These are phyloP conservation scores for Saccharum spontaneum DNA, from an alignment of 176 grass and related monocot species.

Conservation along the genomic window DNA sequence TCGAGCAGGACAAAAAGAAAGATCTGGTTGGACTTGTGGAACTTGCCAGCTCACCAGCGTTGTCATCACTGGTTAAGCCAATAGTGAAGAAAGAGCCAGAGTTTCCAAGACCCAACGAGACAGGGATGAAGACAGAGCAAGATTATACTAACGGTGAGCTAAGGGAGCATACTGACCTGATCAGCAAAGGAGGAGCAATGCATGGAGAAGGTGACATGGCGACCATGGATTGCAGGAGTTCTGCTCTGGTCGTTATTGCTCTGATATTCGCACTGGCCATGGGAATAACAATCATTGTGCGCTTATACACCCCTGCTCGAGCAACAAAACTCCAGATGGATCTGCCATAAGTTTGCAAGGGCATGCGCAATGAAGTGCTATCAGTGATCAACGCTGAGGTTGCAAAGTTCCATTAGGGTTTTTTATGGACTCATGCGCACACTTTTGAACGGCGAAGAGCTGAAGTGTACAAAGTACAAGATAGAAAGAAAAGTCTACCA, in stretches of 20 bases:
- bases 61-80: constrained; percentile 18
- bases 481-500: background rate
- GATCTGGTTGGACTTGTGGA: background rate
- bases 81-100: constrained; percentile 1
- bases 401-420: background rate
- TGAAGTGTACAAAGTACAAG: background rate
- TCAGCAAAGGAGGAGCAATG: background rate
- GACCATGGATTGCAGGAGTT: constrained; percentile 14
- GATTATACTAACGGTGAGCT: constrained; percentile 4
- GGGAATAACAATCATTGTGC: constrained; percentile 17
- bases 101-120: constrained; percentile 11
- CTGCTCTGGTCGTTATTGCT: constrained; percentile 32
- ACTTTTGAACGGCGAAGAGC: background rate
- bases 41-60: background rate
- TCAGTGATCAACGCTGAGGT: background rate
- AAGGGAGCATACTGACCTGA: background rate
- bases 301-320: constrained; percentile 15
- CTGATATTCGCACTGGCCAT: constrained; percentile 35
- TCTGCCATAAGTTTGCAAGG: background rate
- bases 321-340: constrained; percentile 22
- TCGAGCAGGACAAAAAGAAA: constrained; percentile 26
- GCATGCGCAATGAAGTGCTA: background rate
- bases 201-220: background rate
- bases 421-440: background rate
- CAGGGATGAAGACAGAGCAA: constrained; percentile 38